These are phyloP conservation scores for Benincasa hispida DNA, from an alignment of 306 rosid genomes.

Conservation along the genomic window DNA sequence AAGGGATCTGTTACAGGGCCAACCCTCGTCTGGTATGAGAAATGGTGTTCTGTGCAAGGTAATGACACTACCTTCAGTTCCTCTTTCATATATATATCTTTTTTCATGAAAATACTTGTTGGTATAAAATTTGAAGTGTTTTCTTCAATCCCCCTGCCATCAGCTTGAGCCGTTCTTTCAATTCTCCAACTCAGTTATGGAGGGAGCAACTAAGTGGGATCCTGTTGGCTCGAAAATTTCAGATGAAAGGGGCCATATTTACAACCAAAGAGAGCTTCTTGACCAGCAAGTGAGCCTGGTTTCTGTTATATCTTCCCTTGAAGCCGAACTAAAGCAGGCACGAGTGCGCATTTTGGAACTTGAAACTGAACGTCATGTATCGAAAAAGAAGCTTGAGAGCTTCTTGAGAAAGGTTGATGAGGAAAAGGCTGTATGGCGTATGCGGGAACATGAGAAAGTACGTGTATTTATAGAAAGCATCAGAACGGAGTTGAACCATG, in stretches of 20 bases:
- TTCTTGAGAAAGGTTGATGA: slow-evolving; percentile 67
- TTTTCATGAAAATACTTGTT: neutral
- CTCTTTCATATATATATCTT: neutral
- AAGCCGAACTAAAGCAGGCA: slow-evolving; percentile 74
- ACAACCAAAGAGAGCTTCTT: slow-evolving; percentile 46
- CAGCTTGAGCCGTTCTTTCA: slow-evolving; percentile 47
- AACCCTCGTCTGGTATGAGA: slow-evolving; percentile 30
- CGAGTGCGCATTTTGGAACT: slow-evolving; percentile 61
- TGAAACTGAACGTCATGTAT: slow-evolving; percentile 60
- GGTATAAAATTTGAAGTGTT: neutral
- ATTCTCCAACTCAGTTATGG: slow-evolving; percentile 59
- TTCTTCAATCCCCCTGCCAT: neutral
- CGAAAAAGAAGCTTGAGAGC: slow-evolving; percentile 76
- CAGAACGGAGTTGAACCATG: slow-evolving; percentile 55
- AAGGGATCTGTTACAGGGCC: slow-evolving; percentile 50
- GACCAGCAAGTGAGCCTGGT: slow-evolving; percentile 56
- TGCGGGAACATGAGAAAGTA: slow-evolving; percentile 89
- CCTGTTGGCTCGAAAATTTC: slow-evolving; percentile 50
- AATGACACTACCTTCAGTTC: neutral
- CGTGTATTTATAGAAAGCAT: slow-evolving; percentile 63
- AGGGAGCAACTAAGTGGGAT: slow-evolving; percentile 91
- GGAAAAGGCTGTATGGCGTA: slow-evolving; percentile 68
- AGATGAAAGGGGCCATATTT: slow-evolving; percentile 44
- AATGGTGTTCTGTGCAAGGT: slow-evolving; percentile 65
- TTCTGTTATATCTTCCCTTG: slow-evolving; percentile 61